Conservation (phyloP, 2,329 filamentous ascomycete genomes). For the Fusarium nygamai region DNA sequence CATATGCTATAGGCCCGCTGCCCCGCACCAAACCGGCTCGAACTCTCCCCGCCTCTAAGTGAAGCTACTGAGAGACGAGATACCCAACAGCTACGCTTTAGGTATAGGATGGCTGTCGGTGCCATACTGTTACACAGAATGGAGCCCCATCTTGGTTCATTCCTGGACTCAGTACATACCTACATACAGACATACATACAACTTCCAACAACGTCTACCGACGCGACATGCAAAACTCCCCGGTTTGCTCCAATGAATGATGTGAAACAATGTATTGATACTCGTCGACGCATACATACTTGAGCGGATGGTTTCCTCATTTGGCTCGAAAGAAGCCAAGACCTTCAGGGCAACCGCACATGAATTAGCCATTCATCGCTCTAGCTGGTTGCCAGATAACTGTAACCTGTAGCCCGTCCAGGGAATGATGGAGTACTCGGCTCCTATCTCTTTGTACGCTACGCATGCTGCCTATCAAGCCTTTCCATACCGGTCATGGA, state of each 20-base stretch:
- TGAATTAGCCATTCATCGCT: conserved; percentile 4
- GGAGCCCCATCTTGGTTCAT: conserved; percentile 9
- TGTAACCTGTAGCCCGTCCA: conserved; percentile 4
- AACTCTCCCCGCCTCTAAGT: conserved; percentile 31
- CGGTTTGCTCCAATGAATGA: not conserved
- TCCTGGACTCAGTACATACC: not conserved
- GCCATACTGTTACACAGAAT: not conserved
- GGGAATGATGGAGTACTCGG: conserved; percentile 28
- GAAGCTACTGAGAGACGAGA: conserved; percentile 12
- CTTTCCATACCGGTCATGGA: conserved; percentile 3
- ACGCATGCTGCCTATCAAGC: conserved; percentile 6
- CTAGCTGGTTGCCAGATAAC: conserved; percentile 3
- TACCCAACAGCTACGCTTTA: conserved; percentile 30
- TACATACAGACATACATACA: not conserved
- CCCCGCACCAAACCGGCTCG: conserved; percentile 24
- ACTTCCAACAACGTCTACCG: not conserved
- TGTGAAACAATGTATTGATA: conserved; percentile 1
- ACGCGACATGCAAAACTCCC: conserved; percentile 9
- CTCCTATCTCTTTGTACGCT: conserved; percentile 15
- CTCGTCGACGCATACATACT: conserved; percentile 20
- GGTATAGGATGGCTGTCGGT: conserved; percentile 22
- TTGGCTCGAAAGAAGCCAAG: conserved; percentile 31
- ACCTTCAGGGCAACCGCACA: not conserved
- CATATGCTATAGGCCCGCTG: conserved; percentile 20
- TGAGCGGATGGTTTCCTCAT: conserved; percentile 16